Conservation (phyloP, 768 basidiomycete genomes). For the Trametes meyenii region DNA sequence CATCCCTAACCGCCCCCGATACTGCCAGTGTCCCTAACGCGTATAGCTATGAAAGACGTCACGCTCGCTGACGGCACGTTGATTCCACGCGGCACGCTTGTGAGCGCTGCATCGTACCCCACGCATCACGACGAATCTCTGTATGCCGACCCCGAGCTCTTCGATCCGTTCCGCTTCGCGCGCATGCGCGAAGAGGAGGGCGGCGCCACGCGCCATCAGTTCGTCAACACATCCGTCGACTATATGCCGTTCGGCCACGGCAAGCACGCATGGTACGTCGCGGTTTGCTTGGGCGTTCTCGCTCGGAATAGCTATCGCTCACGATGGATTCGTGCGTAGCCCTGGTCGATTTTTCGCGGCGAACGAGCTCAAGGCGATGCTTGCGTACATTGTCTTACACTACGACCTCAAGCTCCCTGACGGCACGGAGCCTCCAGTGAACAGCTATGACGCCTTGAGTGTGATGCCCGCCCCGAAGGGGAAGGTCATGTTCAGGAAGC, state of each 20-base stretch:
- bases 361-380: constrained; percentile 15
- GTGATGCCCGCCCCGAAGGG: background rate
- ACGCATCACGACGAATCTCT: constrained; percentile 36
- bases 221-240: background rate
- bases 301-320: background rate
- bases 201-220: constrained; percentile 4
- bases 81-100: constrained; percentile 42
- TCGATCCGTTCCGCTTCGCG: constrained; percentile 34
- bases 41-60: constrained; percentile 41
- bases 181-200: constrained; percentile 25
- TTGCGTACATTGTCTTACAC: constrained; percentile 14
- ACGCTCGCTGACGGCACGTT: constrained; percentile 48
- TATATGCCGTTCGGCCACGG: background rate
- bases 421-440: background rate
- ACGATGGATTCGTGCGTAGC: background rate
- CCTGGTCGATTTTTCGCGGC: constrained; percentile 21
- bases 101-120: constrained; percentile 34
- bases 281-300: background rate
- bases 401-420: constrained; percentile 15
- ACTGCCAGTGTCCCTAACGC: constrained; percentile 25
- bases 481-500: background rate
- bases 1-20: background rate
- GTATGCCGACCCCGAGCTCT: constrained; percentile 37
- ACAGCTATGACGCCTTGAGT: background rate
- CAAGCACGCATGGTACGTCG: constrained; percentile 4